phyloP scores from a whole-genome alignment of 257 asterid species.

The Fraxinus excelsior region DNA sequence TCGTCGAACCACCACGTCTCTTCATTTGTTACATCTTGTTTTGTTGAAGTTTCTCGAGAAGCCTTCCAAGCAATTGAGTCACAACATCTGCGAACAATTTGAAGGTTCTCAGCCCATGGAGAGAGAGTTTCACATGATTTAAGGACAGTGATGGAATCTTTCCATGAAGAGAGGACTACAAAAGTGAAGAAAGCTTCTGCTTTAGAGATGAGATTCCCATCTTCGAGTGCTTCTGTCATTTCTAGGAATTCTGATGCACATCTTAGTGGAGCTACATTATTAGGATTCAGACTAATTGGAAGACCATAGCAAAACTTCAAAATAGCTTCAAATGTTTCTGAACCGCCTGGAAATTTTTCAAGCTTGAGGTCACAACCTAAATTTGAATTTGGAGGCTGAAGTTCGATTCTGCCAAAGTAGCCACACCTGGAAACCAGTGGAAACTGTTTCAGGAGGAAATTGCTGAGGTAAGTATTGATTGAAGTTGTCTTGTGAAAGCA shows the following conservation, averaged over 20 bases:
- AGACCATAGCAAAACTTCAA: slow-evolving; percentile 68
- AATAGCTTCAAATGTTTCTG: slow-evolving; percentile 62
- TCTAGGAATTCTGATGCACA: slow-evolving; percentile 82
- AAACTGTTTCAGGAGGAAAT: slow-evolving; percentile 52
- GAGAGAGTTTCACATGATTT: slow-evolving; percentile 68
- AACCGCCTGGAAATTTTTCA: slow-evolving; percentile 77
- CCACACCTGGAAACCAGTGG: slow-evolving; percentile 64
- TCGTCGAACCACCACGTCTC: slow-evolving; percentile 78
- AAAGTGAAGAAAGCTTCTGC: slow-evolving; percentile 80
- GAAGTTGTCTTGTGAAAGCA: slow-evolving; percentile 5
- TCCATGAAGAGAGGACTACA: slow-evolving; percentile 80
- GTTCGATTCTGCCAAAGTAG: slow-evolving; percentile 54
- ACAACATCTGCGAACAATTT: slow-evolving; percentile 82
- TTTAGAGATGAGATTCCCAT: slow-evolving; percentile 74
- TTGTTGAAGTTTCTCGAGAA: slow-evolving; percentile 39
- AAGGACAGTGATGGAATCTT: slow-evolving; percentile 62
- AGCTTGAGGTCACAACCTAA: slow-evolving; percentile 47
- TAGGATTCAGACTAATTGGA: slow-evolving; percentile 52
- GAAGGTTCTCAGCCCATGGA: slow-evolving; percentile 87
- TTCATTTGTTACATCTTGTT: slow-evolving; percentile 31
- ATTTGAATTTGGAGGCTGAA: slow-evolving; percentile 40
- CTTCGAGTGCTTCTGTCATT: slow-evolving; percentile 83
- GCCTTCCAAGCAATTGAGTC: slow-evolving; percentile 74
- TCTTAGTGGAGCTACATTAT: slow-evolving; percentile 66
- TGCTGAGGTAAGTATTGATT: slow-evolving; percentile 11